Base-by-base conservation (phyloP, 495 filamentous ascomycete genomes). In the Penicillium steckii region DNA sequence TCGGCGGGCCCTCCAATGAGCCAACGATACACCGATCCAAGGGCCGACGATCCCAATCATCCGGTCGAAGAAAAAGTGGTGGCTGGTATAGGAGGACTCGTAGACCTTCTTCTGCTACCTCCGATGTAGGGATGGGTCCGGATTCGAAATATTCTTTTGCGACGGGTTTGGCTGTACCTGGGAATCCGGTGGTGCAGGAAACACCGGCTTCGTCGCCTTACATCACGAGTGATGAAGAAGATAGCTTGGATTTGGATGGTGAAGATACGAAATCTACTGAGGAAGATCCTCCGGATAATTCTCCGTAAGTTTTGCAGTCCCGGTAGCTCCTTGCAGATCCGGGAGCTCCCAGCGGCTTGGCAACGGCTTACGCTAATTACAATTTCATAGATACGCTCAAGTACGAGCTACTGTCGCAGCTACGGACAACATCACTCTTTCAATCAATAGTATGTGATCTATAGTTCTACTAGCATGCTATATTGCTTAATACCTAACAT, bases 351-450 rank as follows among this genome's bases (percentile, higher is more conserved):
- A n/a, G n/a, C n/a, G n/a, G n/a, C n/a, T n/a, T n/a, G n/a, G n/a
- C n/a, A n/a, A n/a, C n/a, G n/a, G n/a, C n/a, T n/a, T n/a, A n/a
- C n/a, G n/a, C n/a, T n/a, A n/a, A n/a, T n/a, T n/a, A n/a, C 4
- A 17, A 30, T 10, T 2, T 38, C 8, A 19, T 48, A 62, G 59
- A 8, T 80, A 90, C 66, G 61, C 86, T 8, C 84, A 88, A 73
- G 89, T 93, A 4, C 81, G 89, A 47, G 89, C 89, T 22, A 88
- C 86, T 0, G 89, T 93, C 8, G 75, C 85, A 7, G 81, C 88
- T 4, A 84, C 77, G 12, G 89, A 94, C 64, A 81, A 94, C 61
- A 80, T 76, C 18, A 72, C 78, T 13, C 72, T 90, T 13, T 92
- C 89, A 4, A 90, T 93, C 46, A 93, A 89, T 67, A 94, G 62